These are phyloP conservation scores for Quillaja saponaria DNA, from an alignment of 306 rosid species.

Conservation along the genomic window DNA sequence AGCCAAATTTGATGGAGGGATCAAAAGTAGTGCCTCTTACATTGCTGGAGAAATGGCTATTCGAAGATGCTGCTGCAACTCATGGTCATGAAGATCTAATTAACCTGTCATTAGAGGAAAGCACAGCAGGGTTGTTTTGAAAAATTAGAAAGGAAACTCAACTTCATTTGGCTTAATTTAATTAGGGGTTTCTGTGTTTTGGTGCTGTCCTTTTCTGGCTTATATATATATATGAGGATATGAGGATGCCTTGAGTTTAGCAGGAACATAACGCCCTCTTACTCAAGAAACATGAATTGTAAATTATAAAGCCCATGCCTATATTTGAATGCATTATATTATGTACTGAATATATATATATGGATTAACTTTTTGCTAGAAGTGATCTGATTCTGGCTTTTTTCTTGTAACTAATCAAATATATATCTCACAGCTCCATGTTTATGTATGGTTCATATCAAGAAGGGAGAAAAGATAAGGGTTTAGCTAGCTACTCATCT, in stretches of 20 bases:
- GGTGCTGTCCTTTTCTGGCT: too few species aligned
- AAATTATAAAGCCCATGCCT: background rate
- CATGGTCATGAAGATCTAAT: conserved; percentile 60
- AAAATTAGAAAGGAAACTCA: background rate
- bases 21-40: conserved; percentile 59
- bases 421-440: too few species aligned
- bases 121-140: conserved; percentile 41
- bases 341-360: background rate
- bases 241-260: background rate
- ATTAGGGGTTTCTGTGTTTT: too few species aligned
- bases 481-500: too few species aligned
- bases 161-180: background rate
- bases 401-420: too few species aligned
- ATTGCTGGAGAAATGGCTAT: conserved; percentile 80
- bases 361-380: background rate
- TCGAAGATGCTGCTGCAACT: conserved; percentile 56
- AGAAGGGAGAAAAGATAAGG: too few species aligned
- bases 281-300: background rate
- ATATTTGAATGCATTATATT: background rate
- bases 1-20: conserved; percentile 38
- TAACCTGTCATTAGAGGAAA: conserved; percentile 50
- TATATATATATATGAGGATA: too few species aligned
- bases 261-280: background rate
- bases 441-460: too few species aligned
- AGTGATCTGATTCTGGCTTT: background rate